Percentiles rank a stretch among this genome's conserved stretches.
phyloP scores from a whole-genome alignment of 2,329 filamentous ascomycete genomes.

The Talaromyces sp. region DNA sequence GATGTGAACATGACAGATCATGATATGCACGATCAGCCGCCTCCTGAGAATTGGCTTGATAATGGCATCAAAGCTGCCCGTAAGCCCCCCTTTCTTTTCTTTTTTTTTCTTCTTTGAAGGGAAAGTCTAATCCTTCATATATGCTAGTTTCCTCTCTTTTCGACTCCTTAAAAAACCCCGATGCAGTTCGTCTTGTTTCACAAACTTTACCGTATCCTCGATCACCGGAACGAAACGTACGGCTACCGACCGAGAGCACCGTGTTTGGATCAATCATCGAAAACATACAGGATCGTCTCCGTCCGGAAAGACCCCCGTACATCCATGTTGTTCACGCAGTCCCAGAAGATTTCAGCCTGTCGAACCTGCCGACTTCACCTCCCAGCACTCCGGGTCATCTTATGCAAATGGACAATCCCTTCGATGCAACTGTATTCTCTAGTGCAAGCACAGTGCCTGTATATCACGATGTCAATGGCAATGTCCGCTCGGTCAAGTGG shows the following conservation, averaged over 20 bases:
- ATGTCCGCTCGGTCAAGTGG: conserved; percentile 42
- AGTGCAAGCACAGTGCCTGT: conserved; percentile 56
- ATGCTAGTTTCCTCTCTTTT: conserved; percentile 35
- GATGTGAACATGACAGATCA: conserved; percentile 22
- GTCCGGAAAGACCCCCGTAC: conserved; percentile 50
- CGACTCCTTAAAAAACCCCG: conserved; percentile 31
- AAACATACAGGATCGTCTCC: conserved; percentile 50
- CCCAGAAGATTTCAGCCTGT: conserved; percentile 56
- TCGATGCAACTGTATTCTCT: conserved; percentile 57
- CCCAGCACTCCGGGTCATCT: conserved; percentile 51
- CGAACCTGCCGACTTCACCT: conserved; percentile 59
- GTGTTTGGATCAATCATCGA: conserved; percentile 53
- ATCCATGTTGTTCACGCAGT: conserved; percentile 62
- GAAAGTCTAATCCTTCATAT: background rate
- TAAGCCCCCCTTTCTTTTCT: too few species aligned
- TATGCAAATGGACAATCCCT: conserved; percentile 55
- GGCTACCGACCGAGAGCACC: conserved; percentile 27
- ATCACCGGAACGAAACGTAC: conserved; percentile 29
- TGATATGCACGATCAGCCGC: conserved; percentile 20
- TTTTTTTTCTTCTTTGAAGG: background rate
- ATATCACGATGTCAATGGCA: conserved; percentile 51
- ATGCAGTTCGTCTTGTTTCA: conserved; percentile 53
- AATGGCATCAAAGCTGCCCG: conserved; percentile 33
- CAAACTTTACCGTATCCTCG: conserved; percentile 55
- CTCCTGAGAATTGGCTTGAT: conserved; percentile 33